phyloP scores from a whole-genome alignment of 2,329 filamentous ascomycete genomes.

The Colletotrichum plurivorum region DNA sequence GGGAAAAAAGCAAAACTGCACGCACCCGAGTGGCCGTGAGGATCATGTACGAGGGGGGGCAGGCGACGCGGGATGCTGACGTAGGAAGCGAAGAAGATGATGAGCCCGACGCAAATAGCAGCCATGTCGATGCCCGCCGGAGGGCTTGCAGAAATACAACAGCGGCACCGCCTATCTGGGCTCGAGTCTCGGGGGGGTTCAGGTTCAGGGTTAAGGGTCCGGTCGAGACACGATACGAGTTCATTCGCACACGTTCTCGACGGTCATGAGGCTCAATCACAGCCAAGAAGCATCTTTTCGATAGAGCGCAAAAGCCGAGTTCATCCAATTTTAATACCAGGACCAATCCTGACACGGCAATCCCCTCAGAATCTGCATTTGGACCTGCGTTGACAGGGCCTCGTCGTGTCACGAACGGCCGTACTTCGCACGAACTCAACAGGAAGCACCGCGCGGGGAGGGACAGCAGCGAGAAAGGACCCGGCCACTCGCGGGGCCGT shows the following conservation, averaged over 20 bases:
- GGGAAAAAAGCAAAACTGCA: conserved; percentile 32
- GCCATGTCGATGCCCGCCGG: conserved; percentile 37
- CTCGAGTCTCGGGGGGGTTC: background rate
- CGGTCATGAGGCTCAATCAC: background rate
- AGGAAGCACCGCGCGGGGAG: conserved; percentile 10
- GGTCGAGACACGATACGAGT: too few species aligned
- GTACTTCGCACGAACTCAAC: conserved; percentile 37
- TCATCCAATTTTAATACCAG: background rate
- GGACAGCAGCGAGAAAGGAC: conserved; percentile 17
- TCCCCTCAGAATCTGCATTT: conserved; percentile 6
- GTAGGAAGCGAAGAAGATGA: background rate
- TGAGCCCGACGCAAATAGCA: conserved; percentile 5
- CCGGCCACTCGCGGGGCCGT: conserved; percentile 7
- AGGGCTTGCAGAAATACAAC: conserved; percentile 29
- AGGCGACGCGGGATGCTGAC: background rate
- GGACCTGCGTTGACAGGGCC: conserved; percentile 17
- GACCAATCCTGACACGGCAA: background rate
- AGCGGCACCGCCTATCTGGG: conserved; percentile 3
- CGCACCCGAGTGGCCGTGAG: conserved; percentile 30
- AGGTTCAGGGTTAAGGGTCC: too few species aligned
- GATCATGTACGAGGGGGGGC: background rate
- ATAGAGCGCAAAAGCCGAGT: background rate
- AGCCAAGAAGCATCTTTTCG: background rate
- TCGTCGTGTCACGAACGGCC: conserved; percentile 34
- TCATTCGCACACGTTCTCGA: too few species aligned